Evolutionary conservation across 768 basidiomycete species (phyloP).

Genomic region (Tephrocybe sp.): DNA sequence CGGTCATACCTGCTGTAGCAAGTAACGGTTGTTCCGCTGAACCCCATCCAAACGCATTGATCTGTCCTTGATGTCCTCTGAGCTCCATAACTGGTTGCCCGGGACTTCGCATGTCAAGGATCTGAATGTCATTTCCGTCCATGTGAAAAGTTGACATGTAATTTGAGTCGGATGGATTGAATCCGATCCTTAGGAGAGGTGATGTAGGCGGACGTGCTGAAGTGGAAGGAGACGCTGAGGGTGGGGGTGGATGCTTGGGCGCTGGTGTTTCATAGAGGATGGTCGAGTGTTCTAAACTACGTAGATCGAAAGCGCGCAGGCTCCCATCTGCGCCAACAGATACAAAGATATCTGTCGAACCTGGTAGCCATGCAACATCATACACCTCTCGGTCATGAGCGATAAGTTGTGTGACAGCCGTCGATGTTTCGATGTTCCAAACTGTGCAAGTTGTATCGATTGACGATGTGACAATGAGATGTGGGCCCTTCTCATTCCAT

Average conservation of each 20-base stretch:
- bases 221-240: conserved; percentile 54
- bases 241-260: conserved; percentile 67
- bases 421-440: conserved; percentile 95
- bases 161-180: conserved; percentile 89
- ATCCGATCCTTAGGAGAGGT: conserved; percentile 82
- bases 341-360: conserved; percentile 95
- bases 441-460: conserved; percentile 99
- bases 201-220: conserved; percentile 74
- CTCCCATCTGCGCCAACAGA: conserved; percentile 98
- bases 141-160: conserved; percentile 98
- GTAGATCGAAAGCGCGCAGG: conserved; percentile 93
- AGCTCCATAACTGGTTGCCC: conserved; percentile 94
- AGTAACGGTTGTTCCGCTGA: conserved; percentile 79
- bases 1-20: conserved; percentile 80
- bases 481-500: conserved; percentile 93
- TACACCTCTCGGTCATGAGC: conserved; percentile 96
- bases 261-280: conserved; percentile 94
- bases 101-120: conserved; percentile 96
- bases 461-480: conserved; percentile 92
- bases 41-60: conserved; percentile 93
- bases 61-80: conserved; percentile 74
- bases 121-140: conserved; percentile 86
- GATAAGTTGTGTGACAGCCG: conserved; percentile 95
- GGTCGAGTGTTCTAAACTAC: conserved; percentile 96
- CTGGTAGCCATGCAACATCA: conserved; percentile 98